Evolutionary conservation across 805 yeast species (phyloP).

Genomic region (Saccharomycopsis guyanensis): DNA sequence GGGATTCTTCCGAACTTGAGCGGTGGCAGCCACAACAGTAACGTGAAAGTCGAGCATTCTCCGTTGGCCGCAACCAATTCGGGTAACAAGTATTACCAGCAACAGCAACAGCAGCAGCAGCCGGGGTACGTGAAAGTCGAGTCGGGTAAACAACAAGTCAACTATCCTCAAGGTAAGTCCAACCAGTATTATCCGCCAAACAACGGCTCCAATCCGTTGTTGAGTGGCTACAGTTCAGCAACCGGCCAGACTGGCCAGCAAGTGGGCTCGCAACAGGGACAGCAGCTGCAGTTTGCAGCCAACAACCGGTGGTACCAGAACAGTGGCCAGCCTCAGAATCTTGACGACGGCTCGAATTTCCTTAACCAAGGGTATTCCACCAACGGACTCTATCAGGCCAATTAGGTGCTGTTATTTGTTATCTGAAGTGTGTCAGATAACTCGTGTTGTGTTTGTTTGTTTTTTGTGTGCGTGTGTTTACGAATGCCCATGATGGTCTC

Average conservation of each 20-base stretch:
- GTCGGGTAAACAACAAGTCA: neutral
- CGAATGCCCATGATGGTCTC: too few relatives aligned
- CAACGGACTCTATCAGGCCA: neutral
- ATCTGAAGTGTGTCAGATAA: too few relatives aligned
- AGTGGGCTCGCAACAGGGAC: neutral
- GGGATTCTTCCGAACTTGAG: neutral
- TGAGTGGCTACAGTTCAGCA: neutral
- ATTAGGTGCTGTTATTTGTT: too few relatives aligned
- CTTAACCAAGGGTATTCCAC: neutral
- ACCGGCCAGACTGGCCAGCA: neutral
- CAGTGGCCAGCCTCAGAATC: neutral
- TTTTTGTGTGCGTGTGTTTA: too few relatives aligned
- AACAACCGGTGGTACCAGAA: neutral
- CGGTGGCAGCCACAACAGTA: neutral
- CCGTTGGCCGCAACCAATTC: neutral
- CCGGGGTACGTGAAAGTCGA: neutral
- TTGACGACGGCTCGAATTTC: neutral
- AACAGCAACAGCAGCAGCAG: neutral
- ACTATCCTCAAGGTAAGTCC: neutral
- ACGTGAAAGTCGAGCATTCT: neutral
- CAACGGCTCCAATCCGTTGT: neutral
- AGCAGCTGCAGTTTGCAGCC: neutral
- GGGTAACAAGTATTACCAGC: neutral
- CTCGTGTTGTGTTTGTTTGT: too few relatives aligned
- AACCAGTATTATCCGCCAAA: neutral